Base-by-base conservation (phyloP, 2,329 filamentous ascomycete species). In the Fusarium caatingaense region DNA sequence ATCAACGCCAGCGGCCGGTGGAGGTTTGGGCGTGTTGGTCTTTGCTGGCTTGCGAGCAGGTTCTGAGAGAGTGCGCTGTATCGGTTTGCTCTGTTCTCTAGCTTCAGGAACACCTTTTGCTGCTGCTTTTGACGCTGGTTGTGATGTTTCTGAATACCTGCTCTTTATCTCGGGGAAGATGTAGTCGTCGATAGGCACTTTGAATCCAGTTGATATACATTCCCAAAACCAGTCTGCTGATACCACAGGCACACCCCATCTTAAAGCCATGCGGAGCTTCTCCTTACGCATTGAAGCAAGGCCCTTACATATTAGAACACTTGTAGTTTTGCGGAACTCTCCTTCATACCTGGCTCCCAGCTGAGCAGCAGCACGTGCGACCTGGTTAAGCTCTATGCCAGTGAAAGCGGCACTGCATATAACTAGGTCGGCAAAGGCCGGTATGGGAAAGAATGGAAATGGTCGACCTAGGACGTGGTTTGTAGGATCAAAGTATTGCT, bases 261-360 rank as follows among this genome's bases (percentile, higher is more conserved):
- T 86, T 11, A 89, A 78, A 1, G 94, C 94, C 76, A 93, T 90
- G 46, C 91, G 88, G 20, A 96, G 83, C 80, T 99, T 99, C 69
- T 96, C 91, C 60, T 84, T 86, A 77, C 87, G 82, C 80, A 93
- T 84, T 2, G 83, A 82, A 42, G 79, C 78, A 15, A 88, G 73
- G 6, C 83, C 85, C 60, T 89, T 88, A 76, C 91, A 93, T n/a
- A 99, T 80, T 5, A 99, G 83, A 20, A 98, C 83, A 16, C 91
- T 93, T n/a, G 89, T 89, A 34, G 88, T 86, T 1, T 87, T 82
- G 6, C 89, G 91, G 45, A 98, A 87, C 55, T 89, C 87, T 78
- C 97, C 93, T 41, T 93, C 89, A 78, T 97, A 98, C 15, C 81
- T 88, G 13, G 91, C 96, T 10, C 96, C 94, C 64, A 97, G 86